These are phyloP conservation scores for Colletotrichum abscissum DNA, from an alignment of 2,329 filamentous ascomycete species.

Conservation along the genomic window DNA sequence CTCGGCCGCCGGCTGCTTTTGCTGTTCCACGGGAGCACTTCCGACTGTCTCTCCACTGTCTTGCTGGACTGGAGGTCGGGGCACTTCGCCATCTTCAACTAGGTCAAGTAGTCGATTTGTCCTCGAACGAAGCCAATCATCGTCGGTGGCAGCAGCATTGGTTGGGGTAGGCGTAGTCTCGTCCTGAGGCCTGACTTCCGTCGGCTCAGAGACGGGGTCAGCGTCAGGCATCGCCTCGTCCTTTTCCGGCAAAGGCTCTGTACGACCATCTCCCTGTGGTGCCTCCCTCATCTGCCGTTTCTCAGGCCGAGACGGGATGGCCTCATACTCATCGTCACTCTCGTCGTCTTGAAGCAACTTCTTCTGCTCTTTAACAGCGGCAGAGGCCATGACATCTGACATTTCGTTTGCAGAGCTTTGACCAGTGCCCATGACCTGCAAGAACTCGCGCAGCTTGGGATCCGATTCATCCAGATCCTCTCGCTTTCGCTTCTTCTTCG, in stretches of 20 bases:
- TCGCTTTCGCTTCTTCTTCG: slow-evolving; percentile 75
- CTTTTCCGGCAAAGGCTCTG: slow-evolving; percentile 33
- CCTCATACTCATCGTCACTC: slow-evolving; percentile 82
- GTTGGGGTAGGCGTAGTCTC: slow-evolving; percentile 1
- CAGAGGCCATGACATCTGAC: slow-evolving; percentile 27
- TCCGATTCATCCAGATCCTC: slow-evolving; percentile 70
- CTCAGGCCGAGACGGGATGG: slow-evolving; percentile 64
- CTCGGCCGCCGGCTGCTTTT: slow-evolving; percentile 28
- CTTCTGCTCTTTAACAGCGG: slow-evolving; percentile 42
- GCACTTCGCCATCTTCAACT: slow-evolving; percentile 76
- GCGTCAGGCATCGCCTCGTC: slow-evolving; percentile 26
- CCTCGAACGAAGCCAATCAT: slow-evolving; percentile 90
- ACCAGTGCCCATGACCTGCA: slow-evolving; percentile 81
- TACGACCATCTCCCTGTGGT: slow-evolving; percentile 25
- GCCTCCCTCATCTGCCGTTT: slow-evolving; percentile 50
- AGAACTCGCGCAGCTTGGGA: slow-evolving; percentile 86
- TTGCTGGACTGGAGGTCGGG: slow-evolving; percentile 37
- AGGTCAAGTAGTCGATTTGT: slow-evolving; percentile 89
- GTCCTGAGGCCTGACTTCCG: slow-evolving; percentile 27
- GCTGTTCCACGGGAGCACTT: neutral
- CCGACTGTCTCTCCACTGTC: slow-evolving; percentile 32
- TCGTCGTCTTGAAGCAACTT: slow-evolving; percentile 60
- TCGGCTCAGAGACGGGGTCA: slow-evolving; percentile 8
- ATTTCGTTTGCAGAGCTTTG: slow-evolving; percentile 46
- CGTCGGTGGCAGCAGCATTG: slow-evolving; percentile 69